These are phyloP conservation scores for Penicillium odoratum DNA, from an alignment of 495 filamentous ascomycete genomes.

Conservation along the genomic window DNA sequence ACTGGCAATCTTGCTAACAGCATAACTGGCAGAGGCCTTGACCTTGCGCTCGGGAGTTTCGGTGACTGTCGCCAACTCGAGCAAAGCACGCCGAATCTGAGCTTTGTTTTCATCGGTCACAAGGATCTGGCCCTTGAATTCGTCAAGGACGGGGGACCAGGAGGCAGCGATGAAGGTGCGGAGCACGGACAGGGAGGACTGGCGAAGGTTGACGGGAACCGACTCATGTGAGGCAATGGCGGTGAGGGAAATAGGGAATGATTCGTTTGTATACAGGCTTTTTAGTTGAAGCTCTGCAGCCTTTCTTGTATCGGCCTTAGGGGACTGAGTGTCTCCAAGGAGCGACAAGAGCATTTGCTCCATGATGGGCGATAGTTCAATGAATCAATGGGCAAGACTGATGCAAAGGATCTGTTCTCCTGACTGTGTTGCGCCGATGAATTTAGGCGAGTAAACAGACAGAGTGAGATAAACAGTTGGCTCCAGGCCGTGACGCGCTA, in stretches of 20 bases:
- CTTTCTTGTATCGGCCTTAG: conserved; percentile 67
- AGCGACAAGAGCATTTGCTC: conserved; percentile 82
- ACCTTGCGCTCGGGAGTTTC: conserved; percentile 77
- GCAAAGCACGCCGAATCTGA: conserved; percentile 64
- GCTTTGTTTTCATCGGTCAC: conserved; percentile 67
- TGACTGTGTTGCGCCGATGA: conserved; percentile 5
- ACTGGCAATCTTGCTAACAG: conserved; percentile 94
- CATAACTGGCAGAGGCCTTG: conserved; percentile 79
- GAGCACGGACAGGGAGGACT: conserved; percentile 77
- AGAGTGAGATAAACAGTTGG: conserved; percentile 7
- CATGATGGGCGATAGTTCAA: conserved; percentile 48
- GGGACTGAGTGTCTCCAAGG: conserved; percentile 75
- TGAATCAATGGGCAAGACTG: conserved; percentile 11
- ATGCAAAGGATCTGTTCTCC: conserved; percentile 10
- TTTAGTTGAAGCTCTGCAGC: conserved; percentile 77
- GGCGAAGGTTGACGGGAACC: conserved; percentile 70
- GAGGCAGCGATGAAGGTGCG: conserved; percentile 76
- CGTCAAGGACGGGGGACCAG: conserved; percentile 71
- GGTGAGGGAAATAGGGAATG: conserved; percentile 74
- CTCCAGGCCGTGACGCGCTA: conserved; percentile 15
- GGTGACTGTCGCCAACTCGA: conserved; percentile 73
- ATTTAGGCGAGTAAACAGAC: conserved; percentile 5
- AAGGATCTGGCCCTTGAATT: conserved; percentile 63
- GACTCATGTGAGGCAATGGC: conserved; percentile 74
- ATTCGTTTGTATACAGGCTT: conserved; percentile 61